Evolutionary conservation across 2,329 filamentous ascomycete genomes (phyloP).

Genomic region (Cladophialophora yegresii): DNA sequence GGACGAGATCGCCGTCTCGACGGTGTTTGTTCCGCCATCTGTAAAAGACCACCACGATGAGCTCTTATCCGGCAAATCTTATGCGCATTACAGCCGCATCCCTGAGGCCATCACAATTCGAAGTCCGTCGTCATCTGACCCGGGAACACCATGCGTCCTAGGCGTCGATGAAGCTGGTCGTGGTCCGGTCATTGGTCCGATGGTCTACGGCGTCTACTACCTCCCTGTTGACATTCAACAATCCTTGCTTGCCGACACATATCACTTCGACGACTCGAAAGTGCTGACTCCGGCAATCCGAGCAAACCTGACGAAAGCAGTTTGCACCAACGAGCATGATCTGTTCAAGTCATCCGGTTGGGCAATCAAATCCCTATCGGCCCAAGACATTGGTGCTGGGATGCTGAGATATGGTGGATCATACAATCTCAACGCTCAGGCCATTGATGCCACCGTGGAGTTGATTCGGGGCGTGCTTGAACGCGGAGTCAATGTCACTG

Average conservation of each 20-base stretch:
- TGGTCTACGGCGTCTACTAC: conserved; percentile 73
- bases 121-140: conserved; percentile 30
- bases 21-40: conserved; percentile 68
- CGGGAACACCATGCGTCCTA: conserved; percentile 67
- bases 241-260: conserved; percentile 71
- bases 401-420: conserved; percentile 65
- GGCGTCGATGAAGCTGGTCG: conserved; percentile 93
- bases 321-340: conserved; percentile 67
- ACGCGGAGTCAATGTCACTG: conserved; percentile 75
- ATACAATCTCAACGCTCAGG: conserved; percentile 96
- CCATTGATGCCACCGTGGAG: conserved; percentile 84
- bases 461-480: conserved; percentile 77
- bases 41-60: conserved; percentile 53
- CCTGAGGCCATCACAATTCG: conserved; percentile 59
- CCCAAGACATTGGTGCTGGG: conserved; percentile 75
- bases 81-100: conserved; percentile 70
- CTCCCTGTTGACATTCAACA: conserved; percentile 65
- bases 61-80: conserved; percentile 67
- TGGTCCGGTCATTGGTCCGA: conserved; percentile 82
- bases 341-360: conserved; percentile 72
- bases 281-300: conserved; percentile 80
- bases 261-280: conserved; percentile 95
- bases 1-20: conserved; percentile 42
- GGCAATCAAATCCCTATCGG: conserved; percentile 78
- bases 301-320: conserved; percentile 66